phyloP scores from a whole-genome alignment of 2,329 filamentous ascomycete genomes.

The Fusarium sp. region DNA sequence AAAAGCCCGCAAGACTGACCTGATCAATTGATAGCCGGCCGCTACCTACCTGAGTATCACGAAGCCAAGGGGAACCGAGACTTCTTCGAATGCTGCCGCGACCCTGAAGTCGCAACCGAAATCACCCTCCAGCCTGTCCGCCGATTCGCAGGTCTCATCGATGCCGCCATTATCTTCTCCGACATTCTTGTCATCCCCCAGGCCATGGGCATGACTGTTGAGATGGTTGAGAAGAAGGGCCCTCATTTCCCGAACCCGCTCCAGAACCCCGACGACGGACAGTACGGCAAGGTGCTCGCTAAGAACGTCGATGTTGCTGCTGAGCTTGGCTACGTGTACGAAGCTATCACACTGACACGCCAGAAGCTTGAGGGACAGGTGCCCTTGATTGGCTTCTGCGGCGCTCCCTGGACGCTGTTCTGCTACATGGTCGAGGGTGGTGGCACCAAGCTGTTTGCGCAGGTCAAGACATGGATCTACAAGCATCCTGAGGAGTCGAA shows the following conservation, averaged over 20 bases:
- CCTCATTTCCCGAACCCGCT: slow-evolving; percentile 92
- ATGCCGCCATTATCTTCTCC: slow-evolving; percentile 98
- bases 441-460: slow-evolving; percentile 91
- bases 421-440: slow-evolving; percentile 99
- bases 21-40: slow-evolving; percentile 70
- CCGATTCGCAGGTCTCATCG: slow-evolving; percentile 87
- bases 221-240: slow-evolving; percentile 98
- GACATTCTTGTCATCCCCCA: slow-evolving; percentile 98
- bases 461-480: slow-evolving; percentile 97
- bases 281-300: slow-evolving; percentile 80
- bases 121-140: slow-evolving; percentile 95
- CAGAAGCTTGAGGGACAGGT: slow-evolving; percentile 88
- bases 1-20: background rate
- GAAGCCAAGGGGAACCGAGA: slow-evolving; percentile 89
- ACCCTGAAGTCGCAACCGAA: slow-evolving; percentile 90
- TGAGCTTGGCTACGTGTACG: slow-evolving; percentile 93
- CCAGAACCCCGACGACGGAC: slow-evolving; percentile 77
- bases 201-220: slow-evolving; percentile 97
- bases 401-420: slow-evolving; percentile 94
- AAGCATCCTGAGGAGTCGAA: slow-evolving; percentile 83
- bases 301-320: slow-evolving; percentile 83
- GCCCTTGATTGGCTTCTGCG: slow-evolving; percentile 94
- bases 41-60: slow-evolving; percentile 98
- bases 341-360: slow-evolving; percentile 89
- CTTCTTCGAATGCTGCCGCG: slow-evolving; percentile 97